These are phyloP conservation scores for Pholiota adiposa DNA, from an alignment of 1,284 basidiomycete species.

Conservation along the genomic window DNA sequence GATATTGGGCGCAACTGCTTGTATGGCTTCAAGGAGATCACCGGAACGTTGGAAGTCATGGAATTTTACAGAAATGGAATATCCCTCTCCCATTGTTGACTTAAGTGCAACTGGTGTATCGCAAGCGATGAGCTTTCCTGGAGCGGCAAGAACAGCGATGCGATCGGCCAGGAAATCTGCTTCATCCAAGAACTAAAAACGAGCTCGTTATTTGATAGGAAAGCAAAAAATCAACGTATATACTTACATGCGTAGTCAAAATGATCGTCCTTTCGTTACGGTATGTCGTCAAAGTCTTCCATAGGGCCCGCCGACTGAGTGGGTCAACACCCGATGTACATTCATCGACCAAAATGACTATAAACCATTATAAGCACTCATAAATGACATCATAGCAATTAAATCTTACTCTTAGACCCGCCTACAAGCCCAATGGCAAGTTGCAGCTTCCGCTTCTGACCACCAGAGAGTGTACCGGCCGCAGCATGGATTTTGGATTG, in stretches of 20 bases:
- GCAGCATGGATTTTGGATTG: constrained; percentile 68
- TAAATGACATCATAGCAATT: constrained; percentile 1
- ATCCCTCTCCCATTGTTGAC: constrained; percentile 71
- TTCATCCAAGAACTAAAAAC: constrained; percentile 71
- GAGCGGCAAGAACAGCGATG: constrained; percentile 76
- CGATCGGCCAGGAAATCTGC: constrained; percentile 79
- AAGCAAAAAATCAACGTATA: not conserved
- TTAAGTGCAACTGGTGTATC: constrained; percentile 79
- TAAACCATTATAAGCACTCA: not conserved
- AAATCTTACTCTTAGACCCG: constrained; percentile 61
- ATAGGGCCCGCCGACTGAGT: constrained; percentile 74
- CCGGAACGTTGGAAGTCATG: not conserved
- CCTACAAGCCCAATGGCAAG: constrained; percentile 81
- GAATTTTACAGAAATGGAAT: constrained; percentile 51
- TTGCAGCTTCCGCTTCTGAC: constrained; percentile 83
- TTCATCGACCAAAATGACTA: constrained; percentile 77
- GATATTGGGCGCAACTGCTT: constrained; percentile 45
- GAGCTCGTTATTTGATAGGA: too few relatives aligned
- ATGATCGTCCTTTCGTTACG: constrained; percentile 56
- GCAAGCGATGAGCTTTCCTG: constrained; percentile 74
- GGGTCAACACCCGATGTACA: constrained; percentile 85
- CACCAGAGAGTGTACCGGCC: constrained; percentile 71
- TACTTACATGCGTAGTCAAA: constrained; percentile 36
- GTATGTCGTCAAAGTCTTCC: constrained; percentile 73
- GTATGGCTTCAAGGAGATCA: constrained; percentile 20